Evolutionary conservation across 805 yeast species (phyloP), one percentile per base, ranked within the genome.

Genomic region (Clavispora fructus): DNA sequence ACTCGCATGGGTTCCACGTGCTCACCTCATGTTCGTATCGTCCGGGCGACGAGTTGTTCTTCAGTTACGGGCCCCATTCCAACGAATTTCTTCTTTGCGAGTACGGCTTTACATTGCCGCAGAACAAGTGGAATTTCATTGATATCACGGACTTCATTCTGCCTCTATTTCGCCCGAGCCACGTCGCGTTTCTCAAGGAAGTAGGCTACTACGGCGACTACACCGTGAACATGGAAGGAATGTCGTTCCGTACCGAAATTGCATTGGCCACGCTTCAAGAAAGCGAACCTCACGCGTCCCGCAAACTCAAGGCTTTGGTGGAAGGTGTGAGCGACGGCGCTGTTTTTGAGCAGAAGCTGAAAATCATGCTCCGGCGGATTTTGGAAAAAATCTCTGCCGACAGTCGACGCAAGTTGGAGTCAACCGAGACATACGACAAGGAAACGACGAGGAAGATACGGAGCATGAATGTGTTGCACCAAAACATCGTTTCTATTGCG

Each of bases 1-100:
- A 74, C 40, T 41, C 58, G 16, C 54, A 58, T 19, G 85, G 86
- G 1, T 83, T 85, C 64, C 69, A 71, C 26, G 87, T 85, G 1
- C 54, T 56, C 57, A 65, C 53, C 50, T 57, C 54, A 41, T 46
- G 62, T 8, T 26, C 48, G 8, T 60, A 43, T 73, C 69, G 53
- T 47, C 59, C 7, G 6, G 56, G 42, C 60, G 82, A 82, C 13
- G 95, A 91, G 60, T 54, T 92, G 2, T 79, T 70, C 54, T 74
- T 92, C 53, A 79, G 84, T 43, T 92, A 92, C 61, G 98, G 98
- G 0, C 82, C 96, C 1, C 97, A 92, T 62, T 80, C 86, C 9
- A 90, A 92, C 61, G 89, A 82, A 42, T 87, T 87, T 53, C 65
- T 92, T 30, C 67, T 89, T 9, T 81, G 86, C 56, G 98, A 92